A percentile compares a stretch with the other conserved stretches of the same genome.
phyloP scores from a whole-genome alignment of 2,329 filamentous ascomycete genomes.

The Verticillium nubilum region DNA sequence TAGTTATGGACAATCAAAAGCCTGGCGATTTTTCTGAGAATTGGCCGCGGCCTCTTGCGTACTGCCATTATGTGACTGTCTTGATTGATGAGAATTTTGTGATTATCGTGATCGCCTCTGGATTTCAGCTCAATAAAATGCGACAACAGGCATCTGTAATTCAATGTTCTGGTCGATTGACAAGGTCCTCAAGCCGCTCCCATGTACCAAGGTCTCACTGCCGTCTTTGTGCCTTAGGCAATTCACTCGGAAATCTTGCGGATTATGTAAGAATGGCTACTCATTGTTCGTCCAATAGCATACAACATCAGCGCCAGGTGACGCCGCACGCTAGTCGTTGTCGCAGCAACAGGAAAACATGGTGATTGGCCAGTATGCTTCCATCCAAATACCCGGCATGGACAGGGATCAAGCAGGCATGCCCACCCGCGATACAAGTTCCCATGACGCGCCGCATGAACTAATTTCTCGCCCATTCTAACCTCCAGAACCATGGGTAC shows the following conservation, averaged over 20 bases:
- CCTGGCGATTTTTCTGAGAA: slow-evolving; percentile 11
- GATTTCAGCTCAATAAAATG: no score
- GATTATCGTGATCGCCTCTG: no score
- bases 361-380: slow-evolving; percentile 8
- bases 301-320: not conserved
- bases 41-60: not conserved
- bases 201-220: no score
- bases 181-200: no score
- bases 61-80: not conserved
- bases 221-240: no score
- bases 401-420: slow-evolving; percentile 10
- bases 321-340: slow-evolving; percentile 12
- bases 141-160: no score
- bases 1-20: slow-evolving; percentile 12
- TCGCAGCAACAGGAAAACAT: slow-evolving; percentile 15
- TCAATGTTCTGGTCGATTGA: no score
- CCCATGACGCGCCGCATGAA: slow-evolving; percentile 27
- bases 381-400: slow-evolving; percentile 12
- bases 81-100: no score
- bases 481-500: slow-evolving; percentile 27
- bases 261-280: not conserved
- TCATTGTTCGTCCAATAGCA: slow-evolving; percentile 4
- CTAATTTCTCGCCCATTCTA: slow-evolving; percentile 21
- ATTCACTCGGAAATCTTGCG: no score
- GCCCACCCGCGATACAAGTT: slow-evolving; percentile 4